These are phyloP conservation scores for Vaccinium vitisidaea DNA, from an alignment of 148 eudicot genomes.

Conservation along the genomic window DNA sequence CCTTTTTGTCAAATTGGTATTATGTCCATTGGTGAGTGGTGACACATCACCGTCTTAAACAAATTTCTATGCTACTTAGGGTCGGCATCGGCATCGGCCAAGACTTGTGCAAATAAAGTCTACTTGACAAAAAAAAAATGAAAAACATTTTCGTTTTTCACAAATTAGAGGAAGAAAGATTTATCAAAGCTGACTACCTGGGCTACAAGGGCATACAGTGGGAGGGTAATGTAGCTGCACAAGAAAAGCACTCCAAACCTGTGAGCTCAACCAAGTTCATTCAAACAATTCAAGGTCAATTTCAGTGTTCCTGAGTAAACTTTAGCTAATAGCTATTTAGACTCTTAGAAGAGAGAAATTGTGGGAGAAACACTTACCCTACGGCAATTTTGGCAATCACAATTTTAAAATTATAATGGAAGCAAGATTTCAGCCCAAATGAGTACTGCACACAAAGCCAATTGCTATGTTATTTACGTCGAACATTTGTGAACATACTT, in stretches of 20 bases:
- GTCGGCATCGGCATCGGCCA: too few relatives aligned
- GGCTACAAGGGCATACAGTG: slow-evolving; percentile 76
- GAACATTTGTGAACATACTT: not conserved
- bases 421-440: slow-evolving; percentile 62
- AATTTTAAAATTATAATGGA: slow-evolving; percentile 44
- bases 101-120: too few relatives aligned
- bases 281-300: not conserved
- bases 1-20: not conserved
- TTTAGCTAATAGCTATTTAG: not conserved
- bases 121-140: too few relatives aligned
- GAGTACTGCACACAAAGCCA: slow-evolving; percentile 57
- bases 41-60: not conserved
- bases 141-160: not conserved
- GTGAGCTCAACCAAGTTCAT: slow-evolving; percentile 20
- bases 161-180: not conserved
- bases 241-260: slow-evolving; percentile 58
- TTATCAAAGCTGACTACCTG: slow-evolving; percentile 42
- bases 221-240: slow-evolving; percentile 86
- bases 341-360: not conserved
- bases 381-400: slow-evolving; percentile 42
- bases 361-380: slow-evolving; percentile 43
- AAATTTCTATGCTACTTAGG: not conserved
- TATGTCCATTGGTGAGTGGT: not conserved
- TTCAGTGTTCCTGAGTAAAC: not conserved
- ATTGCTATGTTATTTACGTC: not conserved